Base-by-base conservation (phyloP, 495 filamentous ascomycete species). In the Aspergillus hancockii region DNA sequence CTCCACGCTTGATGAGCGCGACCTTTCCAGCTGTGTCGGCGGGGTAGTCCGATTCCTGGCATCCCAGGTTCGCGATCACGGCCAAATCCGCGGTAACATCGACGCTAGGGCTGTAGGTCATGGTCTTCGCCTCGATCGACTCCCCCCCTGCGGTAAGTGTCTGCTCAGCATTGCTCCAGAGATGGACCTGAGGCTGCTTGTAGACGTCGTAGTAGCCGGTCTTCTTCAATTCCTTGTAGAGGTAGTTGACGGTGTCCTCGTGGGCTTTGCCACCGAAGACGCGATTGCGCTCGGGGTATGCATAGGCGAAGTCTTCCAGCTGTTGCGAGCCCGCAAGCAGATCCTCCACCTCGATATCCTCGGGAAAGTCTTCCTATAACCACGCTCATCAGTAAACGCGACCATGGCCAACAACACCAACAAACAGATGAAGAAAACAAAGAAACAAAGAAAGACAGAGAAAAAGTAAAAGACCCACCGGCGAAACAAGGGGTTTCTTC, bases 241-340 rank as follows among this genome's bases (percentile, higher is more conserved):
- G 66, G 59, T 79, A 91, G 43, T 88, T 74, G 55, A 88, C 79
- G 0, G 85, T 91, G 59, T 78, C 76, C 40, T 86, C 81, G 71
- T 90, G 88, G 32, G 85, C 86, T 7, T 66, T 61, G 19, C 79
- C 71, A 28, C 87, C 85, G 63, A 88, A 86, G 22, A 84, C 82
- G 49, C 88, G 77, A 62, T 83, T 85, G 25, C 75, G 71, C 31
- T 76, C 72, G 0, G 76, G 71, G 50, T 72, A 69, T 22, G 74
- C 57, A 60, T 81, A 81, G 10, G 79, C 80, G 49, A 83, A 73
- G 55, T 73, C 66, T 60, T 81, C 67, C 21, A 81, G 77, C 16
- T 61, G 57, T 61, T 76, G 64, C 8, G 76, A 55, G 4, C 75
- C 71, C 1, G 68, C 64, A 9, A 81, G 59, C 2, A 81, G 73